Evolutionary conservation across 1,139 yeast species (phyloP), one percentile per base, ranked within the genome.

Genomic region (Yamadazyma blattariae): DNA sequence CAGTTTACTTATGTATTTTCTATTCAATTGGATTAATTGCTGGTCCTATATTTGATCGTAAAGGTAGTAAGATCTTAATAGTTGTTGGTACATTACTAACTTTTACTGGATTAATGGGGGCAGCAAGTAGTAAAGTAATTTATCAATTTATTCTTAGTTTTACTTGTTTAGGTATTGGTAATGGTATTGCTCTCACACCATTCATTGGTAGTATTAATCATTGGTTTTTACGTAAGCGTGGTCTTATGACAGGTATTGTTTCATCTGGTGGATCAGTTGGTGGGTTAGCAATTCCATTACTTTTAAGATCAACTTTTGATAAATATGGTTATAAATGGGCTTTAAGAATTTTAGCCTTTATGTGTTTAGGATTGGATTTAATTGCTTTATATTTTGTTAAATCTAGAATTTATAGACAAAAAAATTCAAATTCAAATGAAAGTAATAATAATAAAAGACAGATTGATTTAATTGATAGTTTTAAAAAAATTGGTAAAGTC

Each of bases 201-300:
- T 42, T 64, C 30, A 49, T 66, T 8, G 66, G 71, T 1, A 69
- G 61, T 1, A 46, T 65, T 9, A 60, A 65, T 37, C 71, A 66
- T 40, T 66, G 71, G 71, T 63, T 64, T 36, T 48, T 53, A 16
- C 38, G 44, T 16, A 60, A 57, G 36, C 44, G 70, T 36, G 72
- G 70, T 2, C 42, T 53, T 29, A 67, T 67, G 14, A 56, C 58
- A 20, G 69, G 67, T 0, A 37, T 62, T 18, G 70, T 70, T 11
- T 64, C 71, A 3, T 47, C 57, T 21, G 72, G 71, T 4, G 71
- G 71, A 1, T 59, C 67, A 3, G 51, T 64, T 4, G 72, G 72
- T 9, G 70, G 71, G 2, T 52, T 64, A 9, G 47, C 58, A 6
- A 53, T 64, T 27, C 69, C 70, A 2, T 46, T 64, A 31, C 51